These are phyloP conservation scores for Neurospora sp. DNA, from an alignment of 495 filamentous ascomycete genomes.

Conservation along the genomic window DNA sequence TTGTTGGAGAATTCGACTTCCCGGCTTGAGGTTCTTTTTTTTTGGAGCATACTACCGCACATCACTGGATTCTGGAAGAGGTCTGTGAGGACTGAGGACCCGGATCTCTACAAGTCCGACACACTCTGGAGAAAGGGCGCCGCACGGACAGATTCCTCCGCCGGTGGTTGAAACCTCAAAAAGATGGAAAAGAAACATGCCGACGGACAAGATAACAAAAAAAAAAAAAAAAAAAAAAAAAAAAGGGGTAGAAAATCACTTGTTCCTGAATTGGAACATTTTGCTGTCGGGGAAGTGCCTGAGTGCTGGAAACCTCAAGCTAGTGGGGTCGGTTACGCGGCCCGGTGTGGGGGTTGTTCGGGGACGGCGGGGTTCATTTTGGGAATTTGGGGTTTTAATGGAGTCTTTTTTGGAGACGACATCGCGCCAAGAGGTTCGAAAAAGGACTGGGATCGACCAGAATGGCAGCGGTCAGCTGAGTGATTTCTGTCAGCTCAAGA, in stretches of 20 bases:
- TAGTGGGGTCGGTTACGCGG: not conserved
- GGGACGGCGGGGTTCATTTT: not conserved
- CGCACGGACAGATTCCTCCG: not conserved
- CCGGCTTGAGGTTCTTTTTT: too few species aligned
- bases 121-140: not conserved
- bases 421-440: not conserved
- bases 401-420: not conserved
- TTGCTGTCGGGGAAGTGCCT: not conserved
- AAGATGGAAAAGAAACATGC: not conserved
- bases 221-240: not conserved
- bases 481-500: not conserved
- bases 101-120: too few species aligned
- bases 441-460: not conserved
- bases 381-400: not conserved
- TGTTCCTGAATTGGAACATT: not conserved
- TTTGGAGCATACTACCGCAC: not conserved
- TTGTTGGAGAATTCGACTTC: not conserved
- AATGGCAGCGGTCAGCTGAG: not conserved
- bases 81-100: not conserved
- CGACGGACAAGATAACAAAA: not conserved
- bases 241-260: not conserved
- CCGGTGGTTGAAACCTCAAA: not conserved
- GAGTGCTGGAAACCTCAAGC: not conserved
- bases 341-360: not conserved
- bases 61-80: not conserved